These are phyloP conservation scores for Gymnopus androsaceus DNA, from an alignment of 1,284 basidiomycete genomes.

Conservation along the genomic window DNA sequence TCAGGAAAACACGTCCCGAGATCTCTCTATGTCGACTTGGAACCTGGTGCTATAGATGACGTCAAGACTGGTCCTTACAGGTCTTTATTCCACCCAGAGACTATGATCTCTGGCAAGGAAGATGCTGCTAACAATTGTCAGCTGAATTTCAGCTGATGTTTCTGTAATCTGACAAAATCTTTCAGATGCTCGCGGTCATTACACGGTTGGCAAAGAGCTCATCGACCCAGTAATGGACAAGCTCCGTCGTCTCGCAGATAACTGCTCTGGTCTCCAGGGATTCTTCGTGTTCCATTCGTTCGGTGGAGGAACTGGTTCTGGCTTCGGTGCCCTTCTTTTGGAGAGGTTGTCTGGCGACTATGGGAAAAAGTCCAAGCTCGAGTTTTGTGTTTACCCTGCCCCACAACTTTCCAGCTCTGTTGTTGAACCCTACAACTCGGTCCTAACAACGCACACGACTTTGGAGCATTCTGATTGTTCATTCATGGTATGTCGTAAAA, in stretches of 20 bases:
- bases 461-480: conserved; percentile 99
- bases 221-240: conserved; percentile 95
- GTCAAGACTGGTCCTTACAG: conserved; percentile 95
- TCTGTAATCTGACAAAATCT: conserved; percentile 4
- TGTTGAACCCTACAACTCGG: conserved; percentile 99
- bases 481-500: conserved; percentile 75
- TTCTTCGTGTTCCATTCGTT: conserved; percentile 99
- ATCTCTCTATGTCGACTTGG: conserved; percentile 95
- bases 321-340: conserved; percentile 95
- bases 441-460: conserved; percentile 98
- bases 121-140: conserved; percentile 99
- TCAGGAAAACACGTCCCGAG: conserved; percentile 97
- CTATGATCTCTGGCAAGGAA: conserved; percentile 98
- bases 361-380: conserved; percentile 99
- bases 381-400: conserved; percentile 98
- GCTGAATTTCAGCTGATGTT: conserved; percentile 31
- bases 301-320: conserved; percentile 98
- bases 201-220: conserved; percentile 96
- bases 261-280: conserved; percentile 97
- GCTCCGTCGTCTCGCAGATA: conserved; percentile 94
- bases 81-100: conserved; percentile 98
- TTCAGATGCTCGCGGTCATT: conserved; percentile 95
- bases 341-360: conserved; percentile 97
- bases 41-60: conserved; percentile 95
- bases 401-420: conserved; percentile 94